phyloP scores from a whole-genome alignment of 768 basidiomycete species.

The Lyophyllum semitale region DNA sequence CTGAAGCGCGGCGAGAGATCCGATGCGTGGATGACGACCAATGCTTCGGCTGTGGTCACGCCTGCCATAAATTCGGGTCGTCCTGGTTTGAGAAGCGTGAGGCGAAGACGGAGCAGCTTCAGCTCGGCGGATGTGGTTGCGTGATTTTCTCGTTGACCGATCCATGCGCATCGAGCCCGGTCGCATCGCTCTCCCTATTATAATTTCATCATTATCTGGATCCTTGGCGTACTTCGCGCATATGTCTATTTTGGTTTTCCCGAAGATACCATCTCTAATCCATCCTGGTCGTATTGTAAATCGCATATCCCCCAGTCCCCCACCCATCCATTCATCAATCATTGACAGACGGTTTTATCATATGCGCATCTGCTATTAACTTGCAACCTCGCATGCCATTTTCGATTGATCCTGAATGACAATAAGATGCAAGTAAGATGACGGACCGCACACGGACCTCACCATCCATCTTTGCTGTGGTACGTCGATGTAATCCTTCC shows the following conservation, averaged over 20 bases:
- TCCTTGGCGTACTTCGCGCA: constrained; percentile 3
- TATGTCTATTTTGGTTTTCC: constrained; percentile 12
- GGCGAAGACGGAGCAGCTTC: constrained; percentile 84
- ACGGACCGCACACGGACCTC: background rate
- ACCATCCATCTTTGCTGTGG: background rate
- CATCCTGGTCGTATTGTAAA: constrained; percentile 13
- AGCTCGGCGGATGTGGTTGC: constrained; percentile 85
- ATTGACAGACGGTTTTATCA: constrained; percentile 17
- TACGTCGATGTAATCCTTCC: background rate
- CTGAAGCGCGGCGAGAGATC: constrained; percentile 40
- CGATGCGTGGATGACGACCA: constrained; percentile 79
- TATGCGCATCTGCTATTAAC: constrained; percentile 19
- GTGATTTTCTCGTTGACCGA: constrained; percentile 30
- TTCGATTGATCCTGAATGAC: constrained; percentile 15
- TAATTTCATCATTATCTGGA: background rate
- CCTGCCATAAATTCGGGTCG: constrained; percentile 73
- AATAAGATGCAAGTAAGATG: constrained; percentile 1
- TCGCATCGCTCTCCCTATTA: background rate
- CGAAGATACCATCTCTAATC: constrained; percentile 15
- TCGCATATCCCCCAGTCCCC: constrained; percentile 34
- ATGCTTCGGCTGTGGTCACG: constrained; percentile 67
- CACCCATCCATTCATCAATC: constrained; percentile 29
- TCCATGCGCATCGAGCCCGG: background rate
- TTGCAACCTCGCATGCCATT: constrained; percentile 8
- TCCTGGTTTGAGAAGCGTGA: constrained; percentile 71